Conservation (phyloP, 1,284 basidiomycete genomes). For the Schizophyllum commune region DNA sequence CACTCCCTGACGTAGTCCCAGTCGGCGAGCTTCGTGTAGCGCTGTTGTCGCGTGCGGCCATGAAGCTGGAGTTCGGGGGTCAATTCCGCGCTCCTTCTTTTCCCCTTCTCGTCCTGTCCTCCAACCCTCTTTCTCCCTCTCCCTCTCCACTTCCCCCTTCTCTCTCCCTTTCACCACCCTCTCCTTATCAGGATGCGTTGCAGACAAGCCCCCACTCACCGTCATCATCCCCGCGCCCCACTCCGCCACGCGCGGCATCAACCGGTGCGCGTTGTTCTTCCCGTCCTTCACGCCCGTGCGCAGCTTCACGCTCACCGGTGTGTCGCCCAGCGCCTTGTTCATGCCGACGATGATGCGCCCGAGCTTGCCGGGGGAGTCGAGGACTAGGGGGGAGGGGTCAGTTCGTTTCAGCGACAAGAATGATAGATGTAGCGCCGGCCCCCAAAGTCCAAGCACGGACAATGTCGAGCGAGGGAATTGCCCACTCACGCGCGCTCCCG, state of each 20-base stretch:
- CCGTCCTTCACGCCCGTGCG: conserved; percentile 88
- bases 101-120: too few species aligned
- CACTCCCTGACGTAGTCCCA: conserved; percentile 90
- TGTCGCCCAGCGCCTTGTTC: conserved; percentile 85
- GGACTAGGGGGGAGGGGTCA: conserved; percentile 39
- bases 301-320: conserved; percentile 94
- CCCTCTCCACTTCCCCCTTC: too few species aligned
- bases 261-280: conserved; percentile 81
- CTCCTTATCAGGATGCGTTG: background rate
- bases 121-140: too few species aligned
- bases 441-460: too few species aligned
- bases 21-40: conserved; percentile 83
- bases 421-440: conserved; percentile 1
- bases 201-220: conserved; percentile 29
- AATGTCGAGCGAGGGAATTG: too few species aligned
- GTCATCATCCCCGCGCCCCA: conserved; percentile 80
- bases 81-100: too few species aligned
- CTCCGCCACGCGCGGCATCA: conserved; percentile 78
- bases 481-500: conserved; percentile 79
- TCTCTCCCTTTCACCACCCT: too few species aligned
- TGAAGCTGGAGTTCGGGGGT: conserved; percentile 58
- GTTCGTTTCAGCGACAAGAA: background rate
- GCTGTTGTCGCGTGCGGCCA: conserved; percentile 86
- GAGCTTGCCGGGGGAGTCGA: conserved; percentile 78
- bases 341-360: conserved; percentile 88